Percentiles rank a stretch among this genome's conserved stretches.
Evolutionary conservation across 371 early-diverging fungal species (phyloP).

Genomic region (Polyrhizophydium stewartii): DNA sequence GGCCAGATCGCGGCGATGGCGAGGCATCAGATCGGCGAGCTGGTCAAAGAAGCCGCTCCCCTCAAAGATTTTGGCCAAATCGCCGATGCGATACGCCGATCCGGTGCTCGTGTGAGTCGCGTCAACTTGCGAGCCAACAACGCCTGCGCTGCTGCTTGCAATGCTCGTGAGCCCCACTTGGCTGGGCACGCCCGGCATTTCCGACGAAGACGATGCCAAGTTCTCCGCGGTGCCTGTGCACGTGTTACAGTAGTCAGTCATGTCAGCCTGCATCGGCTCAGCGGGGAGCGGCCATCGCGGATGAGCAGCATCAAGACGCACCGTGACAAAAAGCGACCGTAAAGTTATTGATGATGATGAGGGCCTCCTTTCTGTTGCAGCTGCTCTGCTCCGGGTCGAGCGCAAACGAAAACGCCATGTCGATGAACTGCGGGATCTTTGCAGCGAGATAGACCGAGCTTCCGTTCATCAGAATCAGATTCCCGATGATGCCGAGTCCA

Average conservation of each 20-base stretch:
- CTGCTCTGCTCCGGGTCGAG: conserved; percentile 15
- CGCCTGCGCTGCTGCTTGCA: too few species aligned
- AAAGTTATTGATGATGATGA: conserved; percentile 29
- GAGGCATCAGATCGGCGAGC: conserved; percentile 8
- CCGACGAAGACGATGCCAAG: too few species aligned
- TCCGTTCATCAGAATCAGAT: conserved; percentile 24
- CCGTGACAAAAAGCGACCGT: conserved; percentile 25
- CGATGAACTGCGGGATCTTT: conserved; percentile 31
- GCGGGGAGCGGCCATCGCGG: too few species aligned
- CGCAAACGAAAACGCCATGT: conserved; percentile 27
- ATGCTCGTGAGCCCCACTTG: too few species aligned
- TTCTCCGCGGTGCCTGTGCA: too few species aligned
- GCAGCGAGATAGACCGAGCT: conserved; percentile 15
- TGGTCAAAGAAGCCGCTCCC: conserved; percentile 30
- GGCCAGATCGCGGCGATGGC: conserved; percentile 1
- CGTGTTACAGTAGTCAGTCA: too few species aligned
- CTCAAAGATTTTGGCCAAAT: conserved; percentile 15
- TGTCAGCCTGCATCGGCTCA: too few species aligned
- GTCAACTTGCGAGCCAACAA: too few species aligned
- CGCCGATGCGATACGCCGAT: too few species aligned
- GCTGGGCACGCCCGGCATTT: too few species aligned
- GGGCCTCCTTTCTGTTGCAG: conserved; percentile 21
- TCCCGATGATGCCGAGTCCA: conserved; percentile 31
- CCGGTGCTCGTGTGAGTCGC: too few species aligned
- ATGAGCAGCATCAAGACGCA: too few species aligned